Evolutionary conservation across 2,329 filamentous ascomycete species (phyloP).

Genomic region (Ilyonectria robusta): DNA sequence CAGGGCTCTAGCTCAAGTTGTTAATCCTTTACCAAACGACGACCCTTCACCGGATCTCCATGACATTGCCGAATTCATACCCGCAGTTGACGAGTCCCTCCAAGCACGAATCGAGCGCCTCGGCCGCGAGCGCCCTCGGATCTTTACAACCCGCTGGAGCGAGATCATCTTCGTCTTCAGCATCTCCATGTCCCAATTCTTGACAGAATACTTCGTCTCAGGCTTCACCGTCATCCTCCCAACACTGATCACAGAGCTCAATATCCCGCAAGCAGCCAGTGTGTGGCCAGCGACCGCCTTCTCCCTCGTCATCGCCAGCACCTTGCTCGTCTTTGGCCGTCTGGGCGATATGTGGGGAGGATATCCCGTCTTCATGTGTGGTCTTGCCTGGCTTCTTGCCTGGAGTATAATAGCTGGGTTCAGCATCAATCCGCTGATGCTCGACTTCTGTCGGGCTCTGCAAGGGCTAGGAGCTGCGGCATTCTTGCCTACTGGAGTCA

Average conservation of each 20-base stretch:
- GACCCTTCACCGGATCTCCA: too few relatives aligned
- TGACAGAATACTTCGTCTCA: conserved; percentile 9
- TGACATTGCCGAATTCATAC: too few relatives aligned
- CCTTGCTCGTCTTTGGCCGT: conserved; percentile 74
- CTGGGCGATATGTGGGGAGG: conserved; percentile 74
- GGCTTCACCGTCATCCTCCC: conserved; percentile 67
- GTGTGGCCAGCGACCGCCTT: conserved; percentile 19
- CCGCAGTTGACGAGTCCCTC: too few relatives aligned
- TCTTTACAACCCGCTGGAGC: too few relatives aligned
- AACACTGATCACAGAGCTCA: conserved; percentile 63
- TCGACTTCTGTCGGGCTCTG: conserved; percentile 79
- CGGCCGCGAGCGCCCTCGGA: too few relatives aligned
- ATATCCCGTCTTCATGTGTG: conserved; percentile 69
- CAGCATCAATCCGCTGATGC: conserved; percentile 74
- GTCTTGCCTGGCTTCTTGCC: conserved; percentile 73
- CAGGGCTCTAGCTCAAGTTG: too few relatives aligned
- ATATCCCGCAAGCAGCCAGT: conserved; percentile 8
- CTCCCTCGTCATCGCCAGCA: conserved; percentile 61
- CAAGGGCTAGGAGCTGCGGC: conserved; percentile 81
- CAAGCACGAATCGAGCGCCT: too few relatives aligned
- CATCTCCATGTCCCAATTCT: too few relatives aligned
- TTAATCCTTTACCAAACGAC: too few relatives aligned
- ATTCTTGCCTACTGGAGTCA: conserved; percentile 78
- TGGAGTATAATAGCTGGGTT: conserved; percentile 82
- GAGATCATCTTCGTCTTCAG: too few relatives aligned